Base-by-base conservation (phyloP, 2,329 filamentous ascomycete species). In the Neonectria coccinea region DNA sequence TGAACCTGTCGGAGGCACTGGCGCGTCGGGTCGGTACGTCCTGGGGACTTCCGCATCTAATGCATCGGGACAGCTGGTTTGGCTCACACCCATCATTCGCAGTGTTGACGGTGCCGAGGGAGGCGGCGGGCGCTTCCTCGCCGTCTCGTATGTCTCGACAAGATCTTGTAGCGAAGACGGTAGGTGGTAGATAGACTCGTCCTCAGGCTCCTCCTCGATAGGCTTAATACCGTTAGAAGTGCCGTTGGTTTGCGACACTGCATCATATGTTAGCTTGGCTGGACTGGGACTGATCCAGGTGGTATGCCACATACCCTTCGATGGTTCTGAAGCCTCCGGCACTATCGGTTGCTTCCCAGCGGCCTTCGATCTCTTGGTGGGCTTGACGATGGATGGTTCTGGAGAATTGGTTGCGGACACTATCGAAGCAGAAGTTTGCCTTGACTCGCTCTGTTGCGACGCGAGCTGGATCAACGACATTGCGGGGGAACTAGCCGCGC, bases 101-200 rank as follows among this genome's bases (percentile, higher is more conserved):
- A 93, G 85, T 56, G 92, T 89, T 45, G 89, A 84, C 36, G 89
- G 88, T 57, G 91, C 88, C 20, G 86, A 84, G 5, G 86, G 83
- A 16, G 88, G 84, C 57, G 86, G 81, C 25, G 88, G 85, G 33
- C 91, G 88, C 74, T 88, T 89, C 80, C 92, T 95, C 2, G 92
- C 92, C 14, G 89, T 86, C 78, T 98, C 94, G 75, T 94, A 97
- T 0, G 94, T 94, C 63, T 97, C 93, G 18, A 98, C 88, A 36
- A 99, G 84, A 77, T 99, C 96, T 74, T 94, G 92, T 58, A 99
- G 82, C 31, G 92, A 93, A 7, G 94, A 88, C 4, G 96, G 96
- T 41, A 99, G 87, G 78, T 98, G 94, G 78, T 95, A 99, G 72
- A 97, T 91, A 12, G 92, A 96, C 79, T 97, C 92, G 65, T 93